A percentile compares a stretch with the other conserved stretches of the same genome.
These are phyloP conservation scores for Coniophora puteana DNA, from an alignment of 1,284 basidiomycete genomes.

Conservation along the genomic window DNA sequence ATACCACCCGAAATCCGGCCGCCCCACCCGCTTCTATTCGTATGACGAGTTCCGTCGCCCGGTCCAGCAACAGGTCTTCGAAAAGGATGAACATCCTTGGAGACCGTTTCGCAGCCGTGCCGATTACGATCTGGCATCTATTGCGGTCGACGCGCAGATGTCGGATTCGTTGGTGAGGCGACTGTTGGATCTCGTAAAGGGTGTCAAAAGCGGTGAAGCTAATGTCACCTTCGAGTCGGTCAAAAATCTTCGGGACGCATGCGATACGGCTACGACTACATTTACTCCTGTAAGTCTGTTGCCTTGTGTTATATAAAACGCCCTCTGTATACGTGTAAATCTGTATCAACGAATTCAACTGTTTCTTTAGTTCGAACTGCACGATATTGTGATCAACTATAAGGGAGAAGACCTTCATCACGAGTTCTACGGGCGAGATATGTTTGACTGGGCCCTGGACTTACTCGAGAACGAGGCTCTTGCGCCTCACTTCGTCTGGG, in stretches of 20 bases:
- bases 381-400: constrained; percentile 26
- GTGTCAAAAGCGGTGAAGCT: background rate
- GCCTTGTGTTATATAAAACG: constrained; percentile 2
- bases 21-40: background rate
- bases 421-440: constrained; percentile 10
- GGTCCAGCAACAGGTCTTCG: background rate
- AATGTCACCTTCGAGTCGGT: background rate
- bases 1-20: constrained; percentile 2
- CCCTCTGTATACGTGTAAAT: constrained; percentile 10
- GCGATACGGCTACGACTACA: background rate
- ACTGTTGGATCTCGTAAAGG: background rate
- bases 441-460: constrained; percentile 23
- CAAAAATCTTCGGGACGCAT: constrained; percentile 7
- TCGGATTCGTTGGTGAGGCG: background rate
- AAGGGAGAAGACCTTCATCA: constrained; percentile 23
- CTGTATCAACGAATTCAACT: constrained; percentile 26
- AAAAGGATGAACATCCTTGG: background rate
- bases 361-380: constrained; percentile 10
- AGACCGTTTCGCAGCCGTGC: background rate
- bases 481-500: constrained; percentile 22
- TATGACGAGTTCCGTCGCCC: background rate
- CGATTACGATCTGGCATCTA: constrained; percentile 2
- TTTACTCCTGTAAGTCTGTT: background rate
- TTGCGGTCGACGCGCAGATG: background rate
- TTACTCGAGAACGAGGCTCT: constrained; percentile 18